Evolutionary conservation across 345 rosid genomes (phyloP), one percentile per base, ranked within the genome.

Genomic region (Brassica rapa): DNA sequence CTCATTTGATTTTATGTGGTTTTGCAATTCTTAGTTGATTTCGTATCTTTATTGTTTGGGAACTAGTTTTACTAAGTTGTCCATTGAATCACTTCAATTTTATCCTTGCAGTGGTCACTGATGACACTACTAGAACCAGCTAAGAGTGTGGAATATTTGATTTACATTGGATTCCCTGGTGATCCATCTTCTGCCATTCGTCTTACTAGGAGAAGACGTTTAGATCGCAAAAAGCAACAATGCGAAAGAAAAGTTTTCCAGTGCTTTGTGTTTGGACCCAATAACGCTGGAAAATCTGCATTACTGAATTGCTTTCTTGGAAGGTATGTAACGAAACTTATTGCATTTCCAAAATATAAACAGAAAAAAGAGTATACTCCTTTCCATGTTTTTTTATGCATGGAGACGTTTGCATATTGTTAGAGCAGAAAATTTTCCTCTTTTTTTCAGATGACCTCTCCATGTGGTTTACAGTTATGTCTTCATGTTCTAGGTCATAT

Each of bases 191-290:
- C 88, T 66, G 94, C 97, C 24, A 81, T 88, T 73, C 87, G 87
- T 16, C 70, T 95, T 68, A 91, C 93, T 53, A 87, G 93, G 89
- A 84, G 85, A 73, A 88, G 98, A 68, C 88, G 88, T 63, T 43
- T 87, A 63, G 93, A 91, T 85, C 93, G 96, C 82, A 95, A 95
- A 85, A 95, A 90, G 86, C 90, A 93, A 79, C 96, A 89, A 46
- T 81, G 92, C 4, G 97, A 91, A 75, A 88, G 97, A 87, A 95
- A 86, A 77, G 88, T 91, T 70, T 87, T 91, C 75, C 97, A 95
- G 74, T 90, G 98, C 86, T 90, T 90, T 76, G 89, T 95, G 75
- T 91, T 93, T 83, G 99, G 98, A 81, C 98, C 98, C 15, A 86
- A 81, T 75, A 86, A 83, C 33, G 83, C 94, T 3, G 99, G 99